A percentile compares a stretch with the other conserved stretches of the same genome.
phyloP scores from a whole-genome alignment of 2,329 filamentous ascomycete species.

The Neonectria faginata region DNA sequence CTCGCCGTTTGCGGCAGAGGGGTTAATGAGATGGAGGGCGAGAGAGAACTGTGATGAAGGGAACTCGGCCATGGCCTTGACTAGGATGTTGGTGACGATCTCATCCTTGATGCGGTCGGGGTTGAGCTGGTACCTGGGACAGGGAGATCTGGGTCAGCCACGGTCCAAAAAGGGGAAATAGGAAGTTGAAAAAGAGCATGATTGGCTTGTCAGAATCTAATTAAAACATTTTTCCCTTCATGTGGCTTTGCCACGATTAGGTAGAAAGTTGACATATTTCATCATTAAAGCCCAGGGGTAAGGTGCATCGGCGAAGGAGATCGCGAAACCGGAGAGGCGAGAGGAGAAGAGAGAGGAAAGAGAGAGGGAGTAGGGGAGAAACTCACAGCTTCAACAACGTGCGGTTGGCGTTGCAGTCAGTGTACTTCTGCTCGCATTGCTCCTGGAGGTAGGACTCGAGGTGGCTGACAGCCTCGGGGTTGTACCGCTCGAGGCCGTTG shows the following conservation, averaged over 20 bases:
- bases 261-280: conserved; percentile 87
- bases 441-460: conserved; percentile 95
- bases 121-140: conserved; percentile 95
- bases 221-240: conserved; percentile 76
- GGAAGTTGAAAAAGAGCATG: conserved; percentile 8
- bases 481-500: conserved; percentile 97
- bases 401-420: conserved; percentile 96
- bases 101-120: conserved; percentile 97
- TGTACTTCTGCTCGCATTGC: conserved; percentile 95
- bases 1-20: conserved; percentile 76
- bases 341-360: conserved; percentile 23
- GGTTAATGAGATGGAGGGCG: conserved; percentile 91
- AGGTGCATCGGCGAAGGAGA: conserved; percentile 33
- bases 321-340: conserved; percentile 14
- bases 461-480: conserved; percentile 92
- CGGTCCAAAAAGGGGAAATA: conserved; percentile 2
- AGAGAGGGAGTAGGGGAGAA: conserved; percentile 24
- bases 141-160: conserved; percentile 37
- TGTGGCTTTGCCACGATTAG: conserved; percentile 73
- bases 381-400: conserved; percentile 97
- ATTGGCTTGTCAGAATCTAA: conserved; percentile 74
- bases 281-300: conserved; percentile 69
- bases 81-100: conserved; percentile 98
- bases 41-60: conserved; percentile 95
- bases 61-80: conserved; percentile 98